A percentile compares a stretch with the other conserved stretches of the same genome.
These are phyloP conservation scores for Carpinus viminea DNA, from an alignment of 306 rosid genomes.

Conservation along the genomic window DNA sequence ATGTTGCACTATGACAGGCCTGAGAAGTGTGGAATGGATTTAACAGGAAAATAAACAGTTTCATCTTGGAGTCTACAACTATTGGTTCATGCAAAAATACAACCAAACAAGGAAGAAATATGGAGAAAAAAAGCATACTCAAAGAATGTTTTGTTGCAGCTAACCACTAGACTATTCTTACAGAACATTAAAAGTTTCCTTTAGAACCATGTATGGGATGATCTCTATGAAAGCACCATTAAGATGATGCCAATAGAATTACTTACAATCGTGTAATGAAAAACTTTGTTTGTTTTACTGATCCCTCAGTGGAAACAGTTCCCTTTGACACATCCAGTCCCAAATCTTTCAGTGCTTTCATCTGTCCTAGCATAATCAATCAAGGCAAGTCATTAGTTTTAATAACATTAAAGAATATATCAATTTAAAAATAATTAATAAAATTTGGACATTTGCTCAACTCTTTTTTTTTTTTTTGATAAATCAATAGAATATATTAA, in stretches of 20 bases:
- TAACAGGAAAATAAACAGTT: not conserved
- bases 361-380: slow-evolving; percentile 50
- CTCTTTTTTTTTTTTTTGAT: no score
- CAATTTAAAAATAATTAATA: not conserved
- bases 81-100: not conserved
- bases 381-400: slow-evolving; percentile 25
- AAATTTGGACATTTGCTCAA: not conserved
- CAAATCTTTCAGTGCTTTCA: slow-evolving; percentile 82
- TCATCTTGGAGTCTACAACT: not conserved
- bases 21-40: not conserved
- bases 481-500: no score
- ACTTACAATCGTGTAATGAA: slow-evolving; percentile 76
- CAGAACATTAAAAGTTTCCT: not conserved
- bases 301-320: slow-evolving; percentile 77
- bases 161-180: not conserved
- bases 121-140: not conserved
- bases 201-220: not conserved
- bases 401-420: slow-evolving; percentile 7
- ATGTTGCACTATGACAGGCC: not conserved
- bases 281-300: slow-evolving; percentile 69
- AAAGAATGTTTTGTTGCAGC: not conserved
- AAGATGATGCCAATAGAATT: slow-evolving; percentile 3
- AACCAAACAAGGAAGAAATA: not conserved
- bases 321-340: slow-evolving; percentile 96
- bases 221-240: not conserved